These are phyloP conservation scores for Withania somnifera DNA, from an alignment of 305 asterid genomes.

Conservation along the genomic window DNA sequence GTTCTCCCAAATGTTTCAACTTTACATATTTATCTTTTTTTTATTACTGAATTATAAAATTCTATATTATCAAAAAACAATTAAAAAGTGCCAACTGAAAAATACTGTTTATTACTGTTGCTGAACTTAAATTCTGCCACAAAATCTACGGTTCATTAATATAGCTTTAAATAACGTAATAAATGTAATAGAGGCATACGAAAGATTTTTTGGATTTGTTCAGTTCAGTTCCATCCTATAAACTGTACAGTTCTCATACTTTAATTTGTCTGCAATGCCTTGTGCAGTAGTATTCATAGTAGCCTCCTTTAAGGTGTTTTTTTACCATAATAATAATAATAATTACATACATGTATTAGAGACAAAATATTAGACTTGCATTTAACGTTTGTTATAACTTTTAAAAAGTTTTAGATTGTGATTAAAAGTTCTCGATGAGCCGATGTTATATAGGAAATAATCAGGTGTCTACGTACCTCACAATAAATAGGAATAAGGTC, in stretches of 20 bases:
- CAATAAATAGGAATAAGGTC: too few relatives aligned
- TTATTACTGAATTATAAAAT: too few relatives aligned
- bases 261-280: not conserved
- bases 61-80: too few relatives aligned
- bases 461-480: too few relatives aligned
- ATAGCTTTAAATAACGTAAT: not conserved
- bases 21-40: too few relatives aligned
- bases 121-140: not conserved
- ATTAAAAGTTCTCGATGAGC: not conserved
- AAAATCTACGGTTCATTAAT: not conserved
- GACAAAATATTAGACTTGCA: not conserved
- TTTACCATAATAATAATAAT: not conserved
- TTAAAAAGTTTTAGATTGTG: not conserved
- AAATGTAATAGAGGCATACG: not conserved
- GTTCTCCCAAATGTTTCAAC: not conserved
- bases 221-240: slow-evolving; percentile 11
- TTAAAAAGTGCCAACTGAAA: not conserved
- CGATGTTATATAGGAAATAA: not conserved
- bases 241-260: slow-evolving; percentile 14
- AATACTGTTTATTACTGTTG: not conserved
- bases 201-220: slow-evolving; percentile 11
- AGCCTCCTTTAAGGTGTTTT: not conserved
- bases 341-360: not conserved
- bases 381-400: not conserved
- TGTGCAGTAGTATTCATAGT: not conserved